phyloP scores from a whole-genome alignment of 352 stramenopile species.

The Phytopythium oedochilum region DNA sequence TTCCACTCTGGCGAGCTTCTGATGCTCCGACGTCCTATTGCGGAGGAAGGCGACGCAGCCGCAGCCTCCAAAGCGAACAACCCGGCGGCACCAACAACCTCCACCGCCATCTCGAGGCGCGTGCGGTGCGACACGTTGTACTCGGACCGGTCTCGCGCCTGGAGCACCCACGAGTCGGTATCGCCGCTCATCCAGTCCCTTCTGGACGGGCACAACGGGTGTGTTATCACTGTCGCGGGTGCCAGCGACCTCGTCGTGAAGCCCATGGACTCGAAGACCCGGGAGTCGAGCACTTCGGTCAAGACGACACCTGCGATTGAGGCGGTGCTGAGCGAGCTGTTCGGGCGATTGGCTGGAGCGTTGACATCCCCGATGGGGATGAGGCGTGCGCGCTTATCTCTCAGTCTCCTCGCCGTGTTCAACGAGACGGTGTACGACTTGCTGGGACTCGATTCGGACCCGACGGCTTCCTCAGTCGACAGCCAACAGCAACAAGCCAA shows the following conservation, averaged over 20 bases:
- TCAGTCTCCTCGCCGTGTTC: constrained; percentile 91
- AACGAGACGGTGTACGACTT: constrained; percentile 94
- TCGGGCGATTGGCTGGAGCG: constrained; percentile 20
- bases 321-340: constrained; percentile 47
- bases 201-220: constrained; percentile 61
- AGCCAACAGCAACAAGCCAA: constrained; percentile 1
- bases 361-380: constrained; percentile 28
- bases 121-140: constrained; percentile 57
- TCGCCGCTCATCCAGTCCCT: constrained; percentile 60
- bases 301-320: constrained; percentile 20
- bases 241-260: constrained; percentile 19
- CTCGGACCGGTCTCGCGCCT: constrained; percentile 59
- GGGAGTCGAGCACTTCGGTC: not conserved
- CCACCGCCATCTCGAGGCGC: constrained; percentile 22
- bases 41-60: not conserved
- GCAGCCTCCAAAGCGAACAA: not conserved
- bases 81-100: not conserved
- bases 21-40: constrained; percentile 8
- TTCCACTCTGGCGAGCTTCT: constrained; percentile 55
- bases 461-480: not conserved
- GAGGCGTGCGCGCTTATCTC: constrained; percentile 49
- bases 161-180: constrained; percentile 52
- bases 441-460: constrained; percentile 43
- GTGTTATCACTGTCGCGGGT: constrained; percentile 54
- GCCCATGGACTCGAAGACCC: not conserved